Conservation (phyloP, 345 rosid species). For the Populus deltoides region DNA sequence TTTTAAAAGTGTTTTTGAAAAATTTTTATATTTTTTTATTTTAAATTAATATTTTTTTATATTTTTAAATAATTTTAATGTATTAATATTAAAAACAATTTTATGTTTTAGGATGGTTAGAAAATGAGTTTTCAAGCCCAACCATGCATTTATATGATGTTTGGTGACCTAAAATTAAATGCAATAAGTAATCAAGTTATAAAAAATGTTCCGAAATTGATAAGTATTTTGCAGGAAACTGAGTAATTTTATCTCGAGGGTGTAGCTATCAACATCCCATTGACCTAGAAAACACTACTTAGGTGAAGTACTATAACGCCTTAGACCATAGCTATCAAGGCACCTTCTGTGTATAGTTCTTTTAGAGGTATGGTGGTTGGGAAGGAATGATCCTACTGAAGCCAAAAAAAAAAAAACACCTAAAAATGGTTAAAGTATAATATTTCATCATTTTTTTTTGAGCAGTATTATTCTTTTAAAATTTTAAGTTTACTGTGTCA, state of each 20-base stretch:
- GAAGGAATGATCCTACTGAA: background rate
- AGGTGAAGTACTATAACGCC: background rate
- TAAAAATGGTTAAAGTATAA: too few relatives aligned
- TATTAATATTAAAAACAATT: too few relatives aligned
- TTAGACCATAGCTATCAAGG: background rate
- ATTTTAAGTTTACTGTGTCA: too few relatives aligned
- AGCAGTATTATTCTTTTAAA: too few relatives aligned
- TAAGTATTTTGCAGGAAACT: background rate
- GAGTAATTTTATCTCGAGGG: background rate
- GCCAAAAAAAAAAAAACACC: too few relatives aligned
- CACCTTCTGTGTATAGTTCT: background rate
- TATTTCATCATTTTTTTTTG: too few relatives aligned
- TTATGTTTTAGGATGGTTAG: too few relatives aligned
- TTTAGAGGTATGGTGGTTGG: background rate
- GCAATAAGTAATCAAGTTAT: background rate
- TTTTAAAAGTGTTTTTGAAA: too few relatives aligned
- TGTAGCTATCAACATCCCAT: background rate
- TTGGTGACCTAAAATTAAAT: background rate
- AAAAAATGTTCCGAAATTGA: background rate
- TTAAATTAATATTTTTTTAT: too few relatives aligned
- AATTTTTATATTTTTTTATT: too few relatives aligned
- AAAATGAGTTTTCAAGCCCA: background rate
- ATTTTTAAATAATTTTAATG: too few relatives aligned
- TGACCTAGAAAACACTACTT: background rate
- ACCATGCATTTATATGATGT: too few relatives aligned